These are phyloP conservation scores for Dipodascus geniculatus DNA, from an alignment of 805 yeast genomes.

Conservation along the genomic window DNA sequence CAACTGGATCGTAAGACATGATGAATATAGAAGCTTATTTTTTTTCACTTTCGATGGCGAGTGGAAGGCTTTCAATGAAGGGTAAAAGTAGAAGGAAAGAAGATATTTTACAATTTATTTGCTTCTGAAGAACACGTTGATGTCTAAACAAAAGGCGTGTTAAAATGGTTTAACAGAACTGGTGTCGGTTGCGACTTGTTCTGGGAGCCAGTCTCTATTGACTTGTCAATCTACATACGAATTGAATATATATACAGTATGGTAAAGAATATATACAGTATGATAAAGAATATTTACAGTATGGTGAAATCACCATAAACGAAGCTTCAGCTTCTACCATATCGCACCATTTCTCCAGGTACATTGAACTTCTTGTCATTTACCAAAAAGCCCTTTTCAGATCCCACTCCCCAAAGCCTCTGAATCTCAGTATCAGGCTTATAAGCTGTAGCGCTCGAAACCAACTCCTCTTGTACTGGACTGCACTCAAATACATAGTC, in stretches of 20 bases:
- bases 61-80: too few species aligned
- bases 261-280: background rate
- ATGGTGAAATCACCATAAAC: background rate
- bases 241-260: too few species aligned
- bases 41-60: too few species aligned
- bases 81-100: background rate
- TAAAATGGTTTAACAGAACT: background rate
- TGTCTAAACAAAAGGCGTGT: too few species aligned
- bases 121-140: too few species aligned
- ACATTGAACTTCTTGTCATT: conserved; percentile 21
- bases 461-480: conserved; percentile 16
- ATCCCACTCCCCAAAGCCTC: conserved; percentile 22
- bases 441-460: background rate
- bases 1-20: background rate
- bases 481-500: conserved; percentile 18
- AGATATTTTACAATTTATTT: too few species aligned
- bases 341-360: conserved; percentile 16
- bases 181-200: background rate
- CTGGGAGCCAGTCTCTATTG: too few species aligned
- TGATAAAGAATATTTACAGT: background rate
- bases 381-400: conserved; percentile 23
- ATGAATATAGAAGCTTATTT: background rate
- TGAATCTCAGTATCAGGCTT: conserved; percentile 12
- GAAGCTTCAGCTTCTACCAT: background rate
- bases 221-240: too few species aligned